Percentiles rank a stretch among this genome's conserved stretches.
These are phyloP conservation scores for Plenodomus lindquistii DNA, from an alignment of 2,329 filamentous ascomycete genomes.

Conservation along the genomic window DNA sequence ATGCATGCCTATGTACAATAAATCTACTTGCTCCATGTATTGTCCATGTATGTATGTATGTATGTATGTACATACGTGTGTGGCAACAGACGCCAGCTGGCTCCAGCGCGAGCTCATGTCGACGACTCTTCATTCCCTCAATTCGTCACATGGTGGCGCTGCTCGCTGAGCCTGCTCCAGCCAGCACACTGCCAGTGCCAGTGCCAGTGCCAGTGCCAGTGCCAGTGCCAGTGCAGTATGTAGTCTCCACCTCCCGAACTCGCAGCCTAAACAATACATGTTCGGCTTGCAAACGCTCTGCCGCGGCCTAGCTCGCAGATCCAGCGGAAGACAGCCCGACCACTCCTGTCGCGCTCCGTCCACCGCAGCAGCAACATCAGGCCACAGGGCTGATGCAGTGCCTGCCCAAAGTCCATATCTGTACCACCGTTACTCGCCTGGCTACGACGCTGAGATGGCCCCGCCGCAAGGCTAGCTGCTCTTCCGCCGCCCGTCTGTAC, in stretches of 20 bases:
- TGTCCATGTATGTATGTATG: too few relatives aligned
- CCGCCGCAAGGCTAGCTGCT: constrained; percentile 9
- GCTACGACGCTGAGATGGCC: constrained; percentile 5
- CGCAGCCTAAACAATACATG: constrained; percentile 23
- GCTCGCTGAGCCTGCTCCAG: too few relatives aligned
- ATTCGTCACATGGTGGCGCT: too few relatives aligned
- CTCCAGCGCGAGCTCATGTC: too few relatives aligned
- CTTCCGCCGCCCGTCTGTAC: background rate
- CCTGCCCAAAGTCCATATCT: constrained; percentile 2
- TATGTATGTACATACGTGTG: too few relatives aligned
- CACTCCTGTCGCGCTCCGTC: constrained; percentile 27
- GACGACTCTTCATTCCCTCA: too few relatives aligned
- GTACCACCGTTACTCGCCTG: constrained; percentile 14
- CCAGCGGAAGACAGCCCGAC: constrained; percentile 32
- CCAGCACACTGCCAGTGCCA: too few relatives aligned
- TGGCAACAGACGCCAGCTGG: too few relatives aligned
- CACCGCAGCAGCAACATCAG: constrained; percentile 15
- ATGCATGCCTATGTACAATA: too few relatives aligned
- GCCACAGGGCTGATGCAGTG: constrained; percentile 25
- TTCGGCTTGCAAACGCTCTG: constrained; percentile 30
- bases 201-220: too few relatives aligned
- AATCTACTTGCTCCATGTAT: too few relatives aligned
- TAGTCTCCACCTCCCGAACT: background rate
- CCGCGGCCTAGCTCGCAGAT: constrained; percentile 27
- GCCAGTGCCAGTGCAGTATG: too few relatives aligned